Evolutionary conservation across 495 filamentous ascomycete genomes (phyloP), one percentile per base, ranked within the genome.

Genomic region (Pseudevernia furfuracea): DNA sequence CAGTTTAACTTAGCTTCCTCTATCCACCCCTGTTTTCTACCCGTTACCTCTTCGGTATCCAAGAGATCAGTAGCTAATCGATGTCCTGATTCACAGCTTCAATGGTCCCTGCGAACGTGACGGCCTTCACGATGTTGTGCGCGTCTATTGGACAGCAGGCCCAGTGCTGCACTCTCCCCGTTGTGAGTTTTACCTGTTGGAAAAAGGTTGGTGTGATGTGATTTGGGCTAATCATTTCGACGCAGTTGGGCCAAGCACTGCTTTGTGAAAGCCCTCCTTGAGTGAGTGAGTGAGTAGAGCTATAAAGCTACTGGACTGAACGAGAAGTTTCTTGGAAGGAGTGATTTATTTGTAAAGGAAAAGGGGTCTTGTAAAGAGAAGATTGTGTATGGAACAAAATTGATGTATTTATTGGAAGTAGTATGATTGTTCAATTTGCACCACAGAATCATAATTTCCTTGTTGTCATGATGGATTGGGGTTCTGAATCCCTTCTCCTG

Each of bases 61-160:
- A 7, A 53, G 49, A 30, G 17, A 4, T 19, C 12, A 6, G 4
- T 53, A 17, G 49, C 28, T 53, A 19, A 53, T 9, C 3, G 14
- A 19, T 2, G 25, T 55, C 21, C 1, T 8, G 11, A 19, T 11
- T 21, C 6, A 34, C 17, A 55, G 28, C 52, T 36, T 15, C 17
- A 4, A 17, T 17, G 52, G 1, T 34, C 30, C 49, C 49, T 9
- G 2, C 12, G 6, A 53, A 53, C 49, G 23, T 53, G 11, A 15
- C 49, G 25, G 6, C 23, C 1, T 55, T 55, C 17, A 34, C 7
- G 5, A 2, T 5, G 1, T 34, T 34, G 1, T 55, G 52, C 30
- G 28, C 52, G 15, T 32, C 52, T 10, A 55, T 55, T 11, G 52
- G 52, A 34, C 52, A 55, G 52, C 30, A 55, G 52, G 52, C 52